A percentile compares a stretch with the other conserved stretches of the same genome.
Conservation (phyloP, 2,329 filamentous ascomycete species). For the Aphanocladium album region DNA sequence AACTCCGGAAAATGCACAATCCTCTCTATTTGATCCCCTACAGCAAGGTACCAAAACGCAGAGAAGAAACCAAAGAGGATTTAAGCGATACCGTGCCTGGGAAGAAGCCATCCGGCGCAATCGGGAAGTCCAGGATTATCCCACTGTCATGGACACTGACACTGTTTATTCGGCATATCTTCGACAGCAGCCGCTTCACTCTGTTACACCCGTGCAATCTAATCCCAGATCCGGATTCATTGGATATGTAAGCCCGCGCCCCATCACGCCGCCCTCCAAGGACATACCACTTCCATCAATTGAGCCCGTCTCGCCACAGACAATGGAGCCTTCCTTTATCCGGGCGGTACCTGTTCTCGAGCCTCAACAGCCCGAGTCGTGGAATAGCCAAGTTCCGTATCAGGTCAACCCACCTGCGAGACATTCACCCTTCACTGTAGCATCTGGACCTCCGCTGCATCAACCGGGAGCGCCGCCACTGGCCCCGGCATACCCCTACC, state of each 20-base stretch:
- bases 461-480: not conserved
- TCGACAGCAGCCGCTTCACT: not conserved
- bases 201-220: not conserved
- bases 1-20: not conserved
- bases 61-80: constrained; percentile 36
- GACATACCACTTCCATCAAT: constrained; percentile 44
- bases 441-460: not conserved
- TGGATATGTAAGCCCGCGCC: not conserved
- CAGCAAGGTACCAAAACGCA: constrained; percentile 5
- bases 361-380: constrained; percentile 12
- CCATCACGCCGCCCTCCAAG: constrained; percentile 22
- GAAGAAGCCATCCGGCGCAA: constrained; percentile 33
- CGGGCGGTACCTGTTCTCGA: constrained; percentile 26
- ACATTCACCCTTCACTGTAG: not conserved
- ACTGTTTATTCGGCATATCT: not conserved
- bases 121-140: constrained; percentile 5
- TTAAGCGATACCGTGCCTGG: constrained; percentile 44
- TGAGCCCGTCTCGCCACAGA: constrained; percentile 36
- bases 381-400: not conserved
- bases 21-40: not conserved
- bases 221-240: not conserved
- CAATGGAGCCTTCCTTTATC: constrained; percentile 31
- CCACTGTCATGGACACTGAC: constrained; percentile 4
- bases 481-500: not conserved
- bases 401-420: not conserved